Conservation (phyloP, 2,329 filamentous ascomycete genomes). For the Aotearoamyces nothofagi region DNA sequence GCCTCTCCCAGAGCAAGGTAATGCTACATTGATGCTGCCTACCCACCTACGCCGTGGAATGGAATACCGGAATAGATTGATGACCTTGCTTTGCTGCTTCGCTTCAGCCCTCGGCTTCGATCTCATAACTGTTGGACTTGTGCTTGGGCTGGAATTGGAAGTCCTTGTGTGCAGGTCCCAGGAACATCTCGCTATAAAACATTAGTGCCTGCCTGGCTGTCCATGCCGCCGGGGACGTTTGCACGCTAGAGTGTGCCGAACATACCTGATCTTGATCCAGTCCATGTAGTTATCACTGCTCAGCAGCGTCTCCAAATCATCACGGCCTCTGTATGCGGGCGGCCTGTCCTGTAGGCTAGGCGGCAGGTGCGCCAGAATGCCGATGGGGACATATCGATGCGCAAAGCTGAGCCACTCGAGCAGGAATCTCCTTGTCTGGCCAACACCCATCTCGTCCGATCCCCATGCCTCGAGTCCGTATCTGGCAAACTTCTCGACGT, state of each 20-base stretch:
- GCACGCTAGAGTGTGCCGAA: constrained; percentile 10
- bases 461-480: constrained; percentile 94
- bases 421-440: constrained; percentile 79
- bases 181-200: constrained; percentile 74
- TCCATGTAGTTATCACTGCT: constrained; percentile 86
- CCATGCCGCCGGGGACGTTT: too few relatives aligned
- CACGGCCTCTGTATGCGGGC: constrained; percentile 66
- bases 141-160: constrained; percentile 97
- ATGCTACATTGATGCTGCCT: too few relatives aligned
- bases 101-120: constrained; percentile 53
- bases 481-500: constrained; percentile 78
- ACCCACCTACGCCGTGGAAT: too few relatives aligned
- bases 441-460: constrained; percentile 84
- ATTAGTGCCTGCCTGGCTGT: too few relatives aligned
- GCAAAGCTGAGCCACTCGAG: constrained; percentile 94
- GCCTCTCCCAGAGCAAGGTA: too few relatives aligned
- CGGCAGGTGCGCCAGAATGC: constrained; percentile 75
- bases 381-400: constrained; percentile 80
- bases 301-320: constrained; percentile 89
- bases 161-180: constrained; percentile 75
- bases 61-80: too few relatives aligned
- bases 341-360: constrained; percentile 81
- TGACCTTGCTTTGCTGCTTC: neutral
- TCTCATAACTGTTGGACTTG: constrained; percentile 83
- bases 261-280: constrained; percentile 96